phyloP scores from a whole-genome alignment of 805 yeast species.

The Cyberlindnera maclurae region DNA sequence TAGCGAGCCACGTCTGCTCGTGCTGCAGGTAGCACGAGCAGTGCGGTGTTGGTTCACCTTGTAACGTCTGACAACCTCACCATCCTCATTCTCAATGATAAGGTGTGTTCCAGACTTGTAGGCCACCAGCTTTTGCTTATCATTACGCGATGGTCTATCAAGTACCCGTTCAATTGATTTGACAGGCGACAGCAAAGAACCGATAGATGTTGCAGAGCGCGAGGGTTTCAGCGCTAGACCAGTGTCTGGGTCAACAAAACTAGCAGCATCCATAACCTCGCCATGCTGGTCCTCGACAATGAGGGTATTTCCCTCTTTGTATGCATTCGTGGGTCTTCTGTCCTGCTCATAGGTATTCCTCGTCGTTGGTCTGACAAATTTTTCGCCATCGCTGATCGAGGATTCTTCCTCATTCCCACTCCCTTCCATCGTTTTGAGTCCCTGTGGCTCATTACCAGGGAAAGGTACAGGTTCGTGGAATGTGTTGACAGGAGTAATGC shows the following conservation, averaged over 20 bases:
- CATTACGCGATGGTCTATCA: neutral
- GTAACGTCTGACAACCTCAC: constrained; percentile 84
- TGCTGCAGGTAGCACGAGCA: neutral
- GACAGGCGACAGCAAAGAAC: constrained; percentile 16
- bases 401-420: constrained; percentile 3
- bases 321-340: constrained; percentile 36
- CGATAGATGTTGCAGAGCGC: constrained; percentile 15
- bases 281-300: constrained; percentile 82
- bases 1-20: constrained; percentile 33
- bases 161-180: constrained; percentile 2
- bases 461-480: constrained; percentile 9
- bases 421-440: constrained; percentile 1
- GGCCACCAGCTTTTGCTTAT: constrained; percentile 42
- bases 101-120: constrained; percentile 73
- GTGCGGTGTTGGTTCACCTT: constrained; percentile 51
- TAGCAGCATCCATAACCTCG: constrained; percentile 59
- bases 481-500: constrained; percentile 21
- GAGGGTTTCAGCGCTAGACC: constrained; percentile 4
- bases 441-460: constrained; percentile 3
- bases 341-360: constrained; percentile 18
- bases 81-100: constrained; percentile 84
- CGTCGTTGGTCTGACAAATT: constrained; percentile 6
- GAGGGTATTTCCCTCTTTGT: constrained; percentile 62
- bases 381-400: constrained; percentile 1
- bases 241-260: constrained; percentile 27